Percentiles rank a stretch among this genome's conserved stretches.
Conservation (phyloP, 495 filamentous ascomycete species). For the Annulohypoxylon moriforme region DNA sequence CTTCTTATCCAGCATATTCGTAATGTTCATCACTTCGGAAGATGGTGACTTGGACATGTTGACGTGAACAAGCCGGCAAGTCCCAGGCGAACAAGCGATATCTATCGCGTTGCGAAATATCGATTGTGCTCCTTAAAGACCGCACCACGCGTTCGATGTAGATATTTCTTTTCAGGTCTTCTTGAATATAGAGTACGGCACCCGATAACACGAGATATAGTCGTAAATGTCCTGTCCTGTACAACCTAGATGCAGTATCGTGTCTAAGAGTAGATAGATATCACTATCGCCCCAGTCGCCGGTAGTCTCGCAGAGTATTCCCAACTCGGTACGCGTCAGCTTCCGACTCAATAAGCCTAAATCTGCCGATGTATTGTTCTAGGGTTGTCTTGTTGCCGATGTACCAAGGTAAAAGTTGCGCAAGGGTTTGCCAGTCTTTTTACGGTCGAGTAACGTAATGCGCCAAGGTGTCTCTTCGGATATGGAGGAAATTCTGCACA, state of each 20-base stretch:
- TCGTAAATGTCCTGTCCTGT: neutral
- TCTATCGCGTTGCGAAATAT: neutral
- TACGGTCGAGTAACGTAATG: slow-evolving; percentile 4
- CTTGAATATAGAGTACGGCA: neutral
- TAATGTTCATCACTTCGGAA: slow-evolving; percentile 70
- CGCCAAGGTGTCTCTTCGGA: slow-evolving; percentile 7
- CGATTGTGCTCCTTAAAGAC: neutral
- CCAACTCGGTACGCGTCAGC: slow-evolving; percentile 27
- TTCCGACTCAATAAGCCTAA: slow-evolving; percentile 5
- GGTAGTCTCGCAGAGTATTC: neutral
- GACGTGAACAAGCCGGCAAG: neutral
- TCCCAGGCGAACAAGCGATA: neutral
- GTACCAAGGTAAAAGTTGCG: slow-evolving; percentile 14
- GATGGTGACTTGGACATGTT: slow-evolving; percentile 48
- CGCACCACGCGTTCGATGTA: slow-evolving; percentile 11
- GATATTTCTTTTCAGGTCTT: neutral
- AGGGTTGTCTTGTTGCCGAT: neutral
- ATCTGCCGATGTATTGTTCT: neutral
- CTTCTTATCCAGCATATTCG: slow-evolving; percentile 74
- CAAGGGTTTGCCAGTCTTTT: neutral
- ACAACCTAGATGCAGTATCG: neutral
- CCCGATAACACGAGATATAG: neutral
- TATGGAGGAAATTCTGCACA: slow-evolving; percentile 25
- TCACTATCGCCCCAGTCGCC: neutral
- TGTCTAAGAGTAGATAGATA: neutral